Evolutionary conservation across 1,139 yeast species (phyloP), one percentile per base, ranked within the genome.

Genomic region (Diutina scorzettiae): DNA sequence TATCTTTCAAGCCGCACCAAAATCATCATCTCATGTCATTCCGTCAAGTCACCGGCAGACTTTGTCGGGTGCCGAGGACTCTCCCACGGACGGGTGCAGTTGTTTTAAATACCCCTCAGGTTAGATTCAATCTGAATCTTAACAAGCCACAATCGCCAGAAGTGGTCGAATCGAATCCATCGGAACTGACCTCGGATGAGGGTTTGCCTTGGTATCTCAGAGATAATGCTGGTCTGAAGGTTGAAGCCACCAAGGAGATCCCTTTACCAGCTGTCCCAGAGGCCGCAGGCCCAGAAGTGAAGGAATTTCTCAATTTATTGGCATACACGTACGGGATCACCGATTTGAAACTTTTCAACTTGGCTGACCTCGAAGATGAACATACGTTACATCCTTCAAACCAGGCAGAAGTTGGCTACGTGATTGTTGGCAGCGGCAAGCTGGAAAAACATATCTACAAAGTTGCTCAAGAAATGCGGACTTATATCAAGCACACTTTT

Each of bases 351-450:
- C 54, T 87, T 1, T 75, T 82, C 50, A 95, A 69, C 46, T 58
- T 69, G 36, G 65, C 64, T 6, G 57, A 61, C 7, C 29, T 29
- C 14, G 64, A 64, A 23, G 72, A 70, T 41, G 69, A 71, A 3
- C 71, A 66, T 42, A 54, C 59, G 43, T 48, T 54, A 21, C 39
- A 23, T 8, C 39, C 39, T 11, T n/a, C 17, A 8, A 51, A 53
- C 34, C 59, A 61, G 40, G 62, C 58, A 41, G 53, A 58, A 3
- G 65, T 69, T 33, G 61, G 69, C 2, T 78, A 67, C 51, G 73
- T 82, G 63, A 60, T 87, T 4, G 61, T 89, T 1, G 73, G 79
- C n/a, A 73, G 93, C 0, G 96, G 95, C 2, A 81, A 80, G 54
- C 78, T 91, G 23, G 75, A 77, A 37, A 78, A 75, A 47, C 97